Conservation (phyloP, 805 yeast genomes). For the Candida awuae region DNA sequence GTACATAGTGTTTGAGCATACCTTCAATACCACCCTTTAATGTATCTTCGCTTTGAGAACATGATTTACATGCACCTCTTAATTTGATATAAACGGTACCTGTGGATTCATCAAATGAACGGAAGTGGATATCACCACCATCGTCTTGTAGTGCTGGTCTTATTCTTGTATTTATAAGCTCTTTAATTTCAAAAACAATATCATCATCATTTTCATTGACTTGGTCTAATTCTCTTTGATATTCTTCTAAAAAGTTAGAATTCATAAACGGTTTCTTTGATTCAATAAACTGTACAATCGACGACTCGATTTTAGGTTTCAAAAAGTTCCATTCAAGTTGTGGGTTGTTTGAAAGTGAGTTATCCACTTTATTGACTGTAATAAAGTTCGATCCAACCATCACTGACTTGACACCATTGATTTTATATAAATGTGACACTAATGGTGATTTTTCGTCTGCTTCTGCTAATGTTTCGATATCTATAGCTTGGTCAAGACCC, state of each 20-base stretch:
- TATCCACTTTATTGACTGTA: slow-evolving; percentile 53
- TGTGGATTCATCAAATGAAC: slow-evolving; percentile 43
- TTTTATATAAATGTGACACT: slow-evolving; percentile 50
- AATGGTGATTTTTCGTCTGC: slow-evolving; percentile 54
- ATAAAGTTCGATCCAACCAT: slow-evolving; percentile 71
- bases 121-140: slow-evolving; percentile 68
- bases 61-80: slow-evolving; percentile 67
- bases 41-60: slow-evolving; percentile 59
- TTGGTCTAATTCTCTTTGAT: slow-evolving; percentile 21
- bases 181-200: slow-evolving; percentile 58
- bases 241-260: slow-evolving; percentile 16
- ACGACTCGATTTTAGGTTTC: slow-evolving; percentile 21
- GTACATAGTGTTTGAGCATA: slow-evolving; percentile 63
- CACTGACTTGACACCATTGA: slow-evolving; percentile 59
- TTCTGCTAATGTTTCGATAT: slow-evolving; percentile 44
- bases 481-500: slow-evolving; percentile 36
- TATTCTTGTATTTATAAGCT: slow-evolving; percentile 58
- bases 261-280: slow-evolving; percentile 23
- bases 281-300: slow-evolving; percentile 22
- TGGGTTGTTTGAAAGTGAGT: slow-evolving; percentile 25
- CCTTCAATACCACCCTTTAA: slow-evolving; percentile 62
- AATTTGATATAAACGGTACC: slow-evolving; percentile 54
- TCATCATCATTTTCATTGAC: slow-evolving; percentile 57
- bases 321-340: slow-evolving; percentile 27
- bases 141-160: slow-evolving; percentile 71